A percentile compares a stretch with the other conserved stretches of the same genome.
Conservation (phyloP, 148 eudicot genomes). For the Cornus suecica region DNA sequence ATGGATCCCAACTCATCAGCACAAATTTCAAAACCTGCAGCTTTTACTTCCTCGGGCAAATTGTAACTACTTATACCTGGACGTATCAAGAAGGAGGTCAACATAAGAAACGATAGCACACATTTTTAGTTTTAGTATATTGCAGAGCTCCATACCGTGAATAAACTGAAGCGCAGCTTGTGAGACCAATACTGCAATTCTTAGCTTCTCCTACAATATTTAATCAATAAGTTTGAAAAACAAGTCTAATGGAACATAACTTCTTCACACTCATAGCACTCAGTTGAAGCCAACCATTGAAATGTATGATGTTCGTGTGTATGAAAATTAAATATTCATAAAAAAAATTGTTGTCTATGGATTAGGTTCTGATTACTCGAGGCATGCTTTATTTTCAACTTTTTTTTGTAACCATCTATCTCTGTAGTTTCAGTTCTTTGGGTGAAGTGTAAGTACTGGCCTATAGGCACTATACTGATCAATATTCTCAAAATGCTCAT, state of each 20-base stretch:
- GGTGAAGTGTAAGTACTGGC: not conserved
- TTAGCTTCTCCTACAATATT: slow-evolving; percentile 64
- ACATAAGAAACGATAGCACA: slow-evolving; percentile 4
- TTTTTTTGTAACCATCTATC: no score
- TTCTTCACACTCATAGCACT: not conserved
- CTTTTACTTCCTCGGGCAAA: slow-evolving; percentile 67
- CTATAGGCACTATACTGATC: not conserved
- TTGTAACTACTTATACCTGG: slow-evolving; percentile 65
- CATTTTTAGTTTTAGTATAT: not conserved
- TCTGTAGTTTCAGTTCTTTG: not conserved
- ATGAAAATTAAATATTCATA: no score
- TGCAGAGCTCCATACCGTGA: slow-evolving; percentile 39
- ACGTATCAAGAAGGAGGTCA: slow-evolving; percentile 15
- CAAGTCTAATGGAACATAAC: not conserved
- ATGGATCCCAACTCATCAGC: slow-evolving; percentile 83
- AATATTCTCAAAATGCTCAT: not conserved
- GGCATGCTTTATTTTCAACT: no score
- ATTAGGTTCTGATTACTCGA: no score
- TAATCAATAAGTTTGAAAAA: not conserved
- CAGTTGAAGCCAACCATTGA: not conserved
- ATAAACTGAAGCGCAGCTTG: slow-evolving; percentile 90
- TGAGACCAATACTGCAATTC: slow-evolving; percentile 79
- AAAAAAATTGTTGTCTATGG: no score
- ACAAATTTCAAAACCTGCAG: slow-evolving; percentile 71
- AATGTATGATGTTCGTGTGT: not conserved